These are phyloP conservation scores for Tuctoria greenei DNA, from an alignment of 176 grass and related monocot species.

Conservation along the genomic window DNA sequence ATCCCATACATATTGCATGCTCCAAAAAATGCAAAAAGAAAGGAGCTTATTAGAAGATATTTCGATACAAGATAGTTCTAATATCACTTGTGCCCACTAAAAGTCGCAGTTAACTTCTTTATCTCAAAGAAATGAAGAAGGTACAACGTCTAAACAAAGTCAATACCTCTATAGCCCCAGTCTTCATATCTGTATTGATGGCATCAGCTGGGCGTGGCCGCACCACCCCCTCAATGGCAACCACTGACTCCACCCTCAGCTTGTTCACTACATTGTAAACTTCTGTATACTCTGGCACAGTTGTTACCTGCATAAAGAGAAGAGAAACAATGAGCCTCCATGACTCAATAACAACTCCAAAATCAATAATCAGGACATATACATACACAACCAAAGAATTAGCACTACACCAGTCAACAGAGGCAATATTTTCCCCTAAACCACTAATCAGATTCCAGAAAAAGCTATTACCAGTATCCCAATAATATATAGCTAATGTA, in stretches of 20 bases:
- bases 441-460: neutral
- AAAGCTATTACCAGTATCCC: neutral
- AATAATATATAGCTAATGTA: neutral
- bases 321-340: neutral
- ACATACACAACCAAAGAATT: neutral
- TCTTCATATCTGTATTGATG: conserved; percentile 89
- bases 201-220: conserved; percentile 55
- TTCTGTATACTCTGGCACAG: conserved; percentile 69
- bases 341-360: conserved; percentile 22
- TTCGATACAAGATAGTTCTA: no score
- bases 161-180: conserved; percentile 82
- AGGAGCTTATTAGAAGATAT: neutral
- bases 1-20: neutral
- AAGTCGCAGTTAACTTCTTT: conserved; percentile 10
- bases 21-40: neutral
- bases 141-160: neutral
- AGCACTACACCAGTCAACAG: neutral
- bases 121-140: neutral
- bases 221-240: conserved; percentile 75
- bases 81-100: conserved; percentile 2
- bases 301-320: conserved; percentile 60
- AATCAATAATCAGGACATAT: neutral
- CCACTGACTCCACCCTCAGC: conserved; percentile 86
- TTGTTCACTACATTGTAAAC: conserved; percentile 68
- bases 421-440: neutral